Evolutionary conservation across 2,329 filamentous ascomycete genomes (phyloP).

Genomic region (Polytolypa hystricis): DNA sequence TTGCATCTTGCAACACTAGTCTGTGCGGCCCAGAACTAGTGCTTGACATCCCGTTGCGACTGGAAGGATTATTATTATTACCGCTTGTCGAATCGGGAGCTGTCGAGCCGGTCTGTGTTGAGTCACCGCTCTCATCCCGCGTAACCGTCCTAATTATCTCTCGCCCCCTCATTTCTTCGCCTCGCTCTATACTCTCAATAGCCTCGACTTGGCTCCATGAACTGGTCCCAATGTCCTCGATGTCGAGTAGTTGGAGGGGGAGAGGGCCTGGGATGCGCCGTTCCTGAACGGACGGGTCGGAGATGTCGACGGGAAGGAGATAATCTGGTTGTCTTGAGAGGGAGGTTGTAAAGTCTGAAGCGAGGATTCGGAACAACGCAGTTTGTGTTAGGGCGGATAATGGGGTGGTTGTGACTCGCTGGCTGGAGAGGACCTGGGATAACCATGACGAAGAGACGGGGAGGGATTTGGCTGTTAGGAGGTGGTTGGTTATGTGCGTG

Average conservation of each 20-base stretch:
- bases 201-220: slow-evolving; percentile 82
- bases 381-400: slow-evolving; percentile 65
- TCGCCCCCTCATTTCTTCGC: slow-evolving; percentile 50
- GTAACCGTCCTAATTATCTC: slow-evolving; percentile 68
- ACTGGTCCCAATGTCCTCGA: slow-evolving; percentile 70
- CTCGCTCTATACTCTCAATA: slow-evolving; percentile 42
- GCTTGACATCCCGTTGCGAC: slow-evolving; percentile 5
- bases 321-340: slow-evolving; percentile 33
- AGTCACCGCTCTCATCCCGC: slow-evolving; percentile 34
- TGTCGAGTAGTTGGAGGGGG: slow-evolving; percentile 70
- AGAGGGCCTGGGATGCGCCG: slow-evolving; percentile 49
- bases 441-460: slow-evolving; percentile 53
- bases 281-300: slow-evolving; percentile 45
- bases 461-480: slow-evolving; percentile 43
- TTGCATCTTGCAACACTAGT: slow-evolving; percentile 69
- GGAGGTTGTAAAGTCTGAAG: slow-evolving; percentile 61
- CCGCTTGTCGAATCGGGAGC: slow-evolving; percentile 9
- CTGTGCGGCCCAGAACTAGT: slow-evolving; percentile 55
- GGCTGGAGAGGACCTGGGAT: slow-evolving; percentile 48
- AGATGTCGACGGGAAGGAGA: slow-evolving; percentile 48
- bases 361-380: slow-evolving; percentile 67
- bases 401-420: slow-evolving; percentile 43
- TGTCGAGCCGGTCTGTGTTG: slow-evolving; percentile 1
- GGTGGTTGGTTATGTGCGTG: slow-evolving; percentile 39
- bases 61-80: slow-evolving; percentile 8